Base-by-base conservation (phyloP, 1,284 basidiomycete species). In the Pulchroboletus neoregius region DNA sequence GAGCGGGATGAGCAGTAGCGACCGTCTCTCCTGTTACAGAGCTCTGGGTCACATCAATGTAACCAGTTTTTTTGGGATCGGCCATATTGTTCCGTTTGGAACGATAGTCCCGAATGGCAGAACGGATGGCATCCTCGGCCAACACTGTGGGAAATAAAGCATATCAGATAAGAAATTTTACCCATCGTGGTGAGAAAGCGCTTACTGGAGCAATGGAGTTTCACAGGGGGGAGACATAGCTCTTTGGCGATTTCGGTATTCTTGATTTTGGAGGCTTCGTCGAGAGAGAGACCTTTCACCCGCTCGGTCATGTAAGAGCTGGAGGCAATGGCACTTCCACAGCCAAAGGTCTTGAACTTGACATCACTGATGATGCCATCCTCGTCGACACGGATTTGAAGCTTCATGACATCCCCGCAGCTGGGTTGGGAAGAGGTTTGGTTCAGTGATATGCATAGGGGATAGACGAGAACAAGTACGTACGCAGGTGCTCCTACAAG, bases 181-280 rank as follows among this genome's bases (percentile, higher is more conserved):
- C 31, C 33, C 41, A 39, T 36, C 18, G 42, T 35, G 32, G 40
- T 46, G 45, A 41, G 35, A 52, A 46, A 39, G 7, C 1, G 75
- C 85, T 49, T 55, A 91, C 88, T 91, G 28, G 87, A 88, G 58
- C 85, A 93, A 70, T 91, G 88, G 40, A 94, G 79, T 70, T 99
- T 99, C 64, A 99, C 96, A 35, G 96, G 96, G 8, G 96, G 96
- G 43, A 99, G 72, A 61, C 86, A 89, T 13, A 97, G 71, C 69
- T 98, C 94, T 73, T 97, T 94, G 8, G 96, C 96, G 64, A 99
- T 99, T 69, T 99, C 96, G 7, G 95, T 99, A 75, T 99, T 99
- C 73, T 94, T 96, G 63, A 99, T 97, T 64, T 87, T 84, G 48
- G 91, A 91, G 11, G 96, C 96, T 56, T 95, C 90, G 48, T 98